Evolutionary conservation across 1,284 basidiomycete species (phyloP).

Genomic region (Tylopilus sp.): DNA sequence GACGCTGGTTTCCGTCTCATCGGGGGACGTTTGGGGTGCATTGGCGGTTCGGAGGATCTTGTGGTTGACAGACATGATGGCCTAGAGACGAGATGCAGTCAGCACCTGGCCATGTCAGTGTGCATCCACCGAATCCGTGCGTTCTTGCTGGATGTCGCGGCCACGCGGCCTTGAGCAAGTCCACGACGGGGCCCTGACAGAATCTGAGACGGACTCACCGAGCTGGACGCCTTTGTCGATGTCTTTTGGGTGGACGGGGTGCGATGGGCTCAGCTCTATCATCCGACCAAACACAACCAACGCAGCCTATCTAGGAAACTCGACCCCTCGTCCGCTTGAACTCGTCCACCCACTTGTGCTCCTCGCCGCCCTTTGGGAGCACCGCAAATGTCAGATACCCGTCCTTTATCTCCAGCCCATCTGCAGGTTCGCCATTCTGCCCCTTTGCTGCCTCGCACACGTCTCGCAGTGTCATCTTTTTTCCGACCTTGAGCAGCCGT

Average conservation of each 20-base stretch:
- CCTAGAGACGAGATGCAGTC: slow-evolving; percentile 39
- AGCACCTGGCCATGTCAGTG: slow-evolving; percentile 42
- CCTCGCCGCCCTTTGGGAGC: slow-evolving; percentile 78
- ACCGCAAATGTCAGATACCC: slow-evolving; percentile 87
- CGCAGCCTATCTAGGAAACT: slow-evolving; percentile 15
- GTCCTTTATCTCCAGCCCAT: slow-evolving; percentile 85
- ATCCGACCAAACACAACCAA: slow-evolving; percentile 35
- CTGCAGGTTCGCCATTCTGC: slow-evolving; percentile 59
- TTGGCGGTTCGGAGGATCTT: slow-evolving; percentile 98
- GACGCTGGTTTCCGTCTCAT: slow-evolving; percentile 91
- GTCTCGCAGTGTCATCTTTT: slow-evolving; percentile 81
- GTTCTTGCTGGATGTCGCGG: slow-evolving; percentile 22
- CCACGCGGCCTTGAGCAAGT: slow-evolving; percentile 5
- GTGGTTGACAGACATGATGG: slow-evolving; percentile 69
- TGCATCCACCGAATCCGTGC: slow-evolving; percentile 50
- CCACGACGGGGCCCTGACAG: slow-evolving; percentile 12
- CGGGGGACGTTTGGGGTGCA: slow-evolving; percentile 84
- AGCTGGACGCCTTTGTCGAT: slow-evolving; percentile 45
- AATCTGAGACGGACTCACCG: slow-evolving; percentile 43
- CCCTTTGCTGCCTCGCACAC: slow-evolving; percentile 65
- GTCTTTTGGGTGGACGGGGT: slow-evolving; percentile 25
- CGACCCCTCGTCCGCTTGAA: slow-evolving; percentile 60
- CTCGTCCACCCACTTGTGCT: slow-evolving; percentile 86
- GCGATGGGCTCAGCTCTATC: slow-evolving; percentile 9
- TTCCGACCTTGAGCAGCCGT: slow-evolving; percentile 85